Base-by-base conservation (phyloP, 2,329 filamentous ascomycete genomes). In the Fusarium sp. region DNA sequence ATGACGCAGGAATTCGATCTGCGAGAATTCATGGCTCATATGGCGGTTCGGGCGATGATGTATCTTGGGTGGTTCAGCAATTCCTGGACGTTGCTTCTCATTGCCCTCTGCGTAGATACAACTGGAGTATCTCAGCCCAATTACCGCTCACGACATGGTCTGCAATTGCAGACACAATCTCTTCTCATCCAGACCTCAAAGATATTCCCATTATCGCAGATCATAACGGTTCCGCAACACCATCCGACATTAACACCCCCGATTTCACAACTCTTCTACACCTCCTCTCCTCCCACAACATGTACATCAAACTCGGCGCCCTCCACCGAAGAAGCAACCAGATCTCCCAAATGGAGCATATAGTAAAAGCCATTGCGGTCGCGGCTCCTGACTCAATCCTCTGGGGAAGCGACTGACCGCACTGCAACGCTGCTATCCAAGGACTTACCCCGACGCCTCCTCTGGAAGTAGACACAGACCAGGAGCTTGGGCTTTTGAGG, bases 401-500 rank as follows among this genome's bases (percentile, higher is more conserved):
- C 2, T 66, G 64, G 64, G 61, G 61, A 30, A 60, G 61, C 13
- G 64, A 67, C 28, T 67, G 64, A 50, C 64, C 64, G 43, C 62
- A 67, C 16, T 52, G 43, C 19, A 52, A 67, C 16, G 19, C 52
- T 19, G 18, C 61, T 33, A 28, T 35, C 5, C 50, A 32, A 42
- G 52, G 61, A 30, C 43, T 60, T 9, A 46, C 38, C 3, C 64
- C 64, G 18, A 30, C 52, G 28, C 52, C 64, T 9, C 44, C 61
- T 6, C 50, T 67, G 2, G 25, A 52, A 6, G 64, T 67, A 8
- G 25, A 67, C 23, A 60, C 64, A 1, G 15, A 23, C 9, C 18
- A 60, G 6, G 64, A 66, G 21, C 33, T 67, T 9, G n/a, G 15
- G 1, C 16, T 66, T 3, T 32, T 67, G 19, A 59, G 49, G 21